Evolutionary conservation across 2,329 filamentous ascomycete genomes (phyloP).

Genomic region (Colletotrichum orchidophilum): DNA sequence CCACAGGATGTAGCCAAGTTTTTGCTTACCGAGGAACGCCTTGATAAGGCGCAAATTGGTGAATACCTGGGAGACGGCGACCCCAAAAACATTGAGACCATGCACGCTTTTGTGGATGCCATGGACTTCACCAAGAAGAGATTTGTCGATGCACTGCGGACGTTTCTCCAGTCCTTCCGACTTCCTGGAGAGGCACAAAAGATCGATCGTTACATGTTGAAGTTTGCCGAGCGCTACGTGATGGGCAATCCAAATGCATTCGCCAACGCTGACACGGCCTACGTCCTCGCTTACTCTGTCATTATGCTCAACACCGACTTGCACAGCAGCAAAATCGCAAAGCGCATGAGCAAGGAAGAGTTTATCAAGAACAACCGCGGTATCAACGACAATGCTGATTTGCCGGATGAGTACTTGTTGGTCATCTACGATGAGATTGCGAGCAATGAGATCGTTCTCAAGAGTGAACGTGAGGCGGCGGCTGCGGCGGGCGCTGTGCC

Average conservation of each 20-base stretch:
- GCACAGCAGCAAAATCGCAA: constrained; percentile 85
- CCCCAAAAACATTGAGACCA: constrained; percentile 81
- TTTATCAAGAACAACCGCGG: constrained; percentile 99
- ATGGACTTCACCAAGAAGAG: constrained; percentile 94
- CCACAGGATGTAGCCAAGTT: constrained; percentile 88
- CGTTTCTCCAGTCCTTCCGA: constrained; percentile 94
- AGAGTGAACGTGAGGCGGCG: constrained; percentile 89
- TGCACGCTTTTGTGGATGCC: constrained; percentile 96
- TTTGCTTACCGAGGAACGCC: constrained; percentile 79
- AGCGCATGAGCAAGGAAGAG: constrained; percentile 93
- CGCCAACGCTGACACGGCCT: constrained; percentile 97
- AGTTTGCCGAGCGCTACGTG: constrained; percentile 96
- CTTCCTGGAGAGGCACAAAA: constrained; percentile 97
- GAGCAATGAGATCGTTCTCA: constrained; percentile 90
- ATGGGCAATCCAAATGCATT: constrained; percentile 96
- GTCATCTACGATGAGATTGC: constrained; percentile 93
- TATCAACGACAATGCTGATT: constrained; percentile 94
- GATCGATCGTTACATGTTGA: constrained; percentile 99
- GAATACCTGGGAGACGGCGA: constrained; percentile 97
- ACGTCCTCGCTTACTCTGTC: constrained; percentile 94
- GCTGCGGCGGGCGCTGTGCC: constrained; percentile 76
- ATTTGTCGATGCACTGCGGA: constrained; percentile 90
- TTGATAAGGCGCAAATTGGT: constrained; percentile 92
- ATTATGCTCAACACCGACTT: constrained; percentile 97
- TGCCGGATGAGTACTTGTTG: constrained; percentile 91